Evolutionary conservation across 1,284 basidiomycete species (phyloP).

Genomic region (Chalciporus sp.): DNA sequence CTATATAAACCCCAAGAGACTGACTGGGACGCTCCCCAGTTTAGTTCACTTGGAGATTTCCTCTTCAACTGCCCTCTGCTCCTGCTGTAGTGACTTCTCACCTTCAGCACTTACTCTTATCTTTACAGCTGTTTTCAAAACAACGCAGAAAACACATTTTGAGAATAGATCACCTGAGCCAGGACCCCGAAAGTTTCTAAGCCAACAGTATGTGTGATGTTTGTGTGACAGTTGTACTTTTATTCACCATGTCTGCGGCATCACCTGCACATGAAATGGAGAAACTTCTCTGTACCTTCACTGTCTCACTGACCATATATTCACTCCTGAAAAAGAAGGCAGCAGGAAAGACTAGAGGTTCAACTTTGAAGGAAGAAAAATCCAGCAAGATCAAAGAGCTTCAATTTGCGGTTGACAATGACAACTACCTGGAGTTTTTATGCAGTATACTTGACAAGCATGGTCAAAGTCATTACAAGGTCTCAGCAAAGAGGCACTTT

Average conservation of each 20-base stretch:
- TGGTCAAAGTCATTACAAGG: slow-evolving; percentile 1
- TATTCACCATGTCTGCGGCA: not conserved
- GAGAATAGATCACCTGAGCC: not conserved
- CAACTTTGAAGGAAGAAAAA: slow-evolving; percentile 1
- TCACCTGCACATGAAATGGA: not conserved
- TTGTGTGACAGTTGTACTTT: too few species aligned
- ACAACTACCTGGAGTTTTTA: slow-evolving; percentile 9
- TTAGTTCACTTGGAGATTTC: too few species aligned
- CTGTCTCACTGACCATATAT: not conserved
- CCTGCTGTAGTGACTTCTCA: too few species aligned
- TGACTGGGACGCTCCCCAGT: too few species aligned
- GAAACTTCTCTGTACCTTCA: not conserved
- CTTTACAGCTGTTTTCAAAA: not conserved
- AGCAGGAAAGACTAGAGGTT: not conserved
- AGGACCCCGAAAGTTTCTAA: not conserved
- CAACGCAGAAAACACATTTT: not conserved
- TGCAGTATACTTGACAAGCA: slow-evolving; percentile 10
- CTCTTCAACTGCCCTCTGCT: too few species aligned
- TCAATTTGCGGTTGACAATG: not conserved
- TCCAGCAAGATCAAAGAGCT: slow-evolving; percentile 4
- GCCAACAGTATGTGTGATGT: too few species aligned
- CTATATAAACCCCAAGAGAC: too few species aligned
- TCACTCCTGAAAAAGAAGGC: not conserved
- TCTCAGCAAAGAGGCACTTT: not conserved
- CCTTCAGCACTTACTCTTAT: too few species aligned